These are phyloP conservation scores for Meyerozyma smithsonii DNA, from an alignment of 1,139 yeast genomes.

Conservation along the genomic window DNA sequence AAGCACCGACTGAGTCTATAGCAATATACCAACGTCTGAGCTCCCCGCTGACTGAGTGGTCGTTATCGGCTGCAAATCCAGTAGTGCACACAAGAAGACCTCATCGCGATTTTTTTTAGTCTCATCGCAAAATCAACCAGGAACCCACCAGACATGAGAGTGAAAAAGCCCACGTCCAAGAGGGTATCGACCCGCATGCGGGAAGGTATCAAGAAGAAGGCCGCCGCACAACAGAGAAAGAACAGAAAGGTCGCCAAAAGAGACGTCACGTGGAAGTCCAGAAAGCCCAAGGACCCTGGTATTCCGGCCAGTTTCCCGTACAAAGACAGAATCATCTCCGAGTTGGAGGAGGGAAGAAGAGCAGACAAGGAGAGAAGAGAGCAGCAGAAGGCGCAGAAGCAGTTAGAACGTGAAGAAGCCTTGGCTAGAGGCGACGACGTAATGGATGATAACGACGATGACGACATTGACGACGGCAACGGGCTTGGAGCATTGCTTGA, in stretches of 20 bases:
- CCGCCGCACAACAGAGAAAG: conserved; percentile 86
- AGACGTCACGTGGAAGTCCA: conserved; percentile 91
- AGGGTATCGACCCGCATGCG: conserved; percentile 88
- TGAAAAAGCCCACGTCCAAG: conserved; percentile 71
- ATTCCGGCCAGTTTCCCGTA: conserved; percentile 94
- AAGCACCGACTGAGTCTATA: too few species aligned
- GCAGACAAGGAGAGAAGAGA: conserved; percentile 59
- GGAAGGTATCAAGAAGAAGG: conserved; percentile 94
- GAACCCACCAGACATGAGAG: conserved; percentile 31
- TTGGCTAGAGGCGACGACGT: conserved; percentile 38
- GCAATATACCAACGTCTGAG: too few species aligned
- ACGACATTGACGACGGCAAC: conserved; percentile 43
- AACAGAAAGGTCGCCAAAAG: conserved; percentile 77
- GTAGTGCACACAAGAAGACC: neutral
- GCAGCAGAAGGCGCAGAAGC: conserved; percentile 40
- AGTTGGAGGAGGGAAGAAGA: conserved; percentile 71
- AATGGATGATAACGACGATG: conserved; percentile 34
- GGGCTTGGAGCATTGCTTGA: conserved; percentile 79
- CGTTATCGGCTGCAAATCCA: neutral
- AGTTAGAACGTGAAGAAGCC: conserved; percentile 45
- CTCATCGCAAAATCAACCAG: neutral
- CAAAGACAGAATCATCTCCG: conserved; percentile 75
- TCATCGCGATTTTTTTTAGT: conserved; percentile 1
- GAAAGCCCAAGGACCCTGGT: conserved; percentile 80
- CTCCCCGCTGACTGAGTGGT: too few species aligned